phyloP scores from a whole-genome alignment of 345 rosid genomes.

The Arabidopsis thaliana region DNA sequence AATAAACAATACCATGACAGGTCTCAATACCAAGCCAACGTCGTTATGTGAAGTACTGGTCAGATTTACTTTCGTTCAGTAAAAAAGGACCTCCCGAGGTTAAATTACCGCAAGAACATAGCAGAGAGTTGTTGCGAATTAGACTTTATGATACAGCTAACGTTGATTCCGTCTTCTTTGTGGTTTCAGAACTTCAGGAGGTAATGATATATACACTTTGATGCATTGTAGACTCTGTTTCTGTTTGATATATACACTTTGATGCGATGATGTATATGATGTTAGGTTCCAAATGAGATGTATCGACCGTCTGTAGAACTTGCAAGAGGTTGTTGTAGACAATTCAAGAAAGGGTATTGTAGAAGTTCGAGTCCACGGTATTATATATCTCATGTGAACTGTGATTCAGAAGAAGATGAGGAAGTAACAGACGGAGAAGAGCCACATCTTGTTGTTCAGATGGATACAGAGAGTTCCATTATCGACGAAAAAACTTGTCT shows the following conservation, averaged over 20 bases:
- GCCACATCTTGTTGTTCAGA: conserved; percentile 72
- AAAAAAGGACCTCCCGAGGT: conserved; percentile 58
- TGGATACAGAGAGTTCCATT: conserved; percentile 92
- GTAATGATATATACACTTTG: conserved; percentile 42
- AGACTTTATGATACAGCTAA: conserved; percentile 80
- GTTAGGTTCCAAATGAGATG: conserved; percentile 66
- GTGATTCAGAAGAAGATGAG: conserved; percentile 49
- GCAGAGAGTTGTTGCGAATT: conserved; percentile 75
- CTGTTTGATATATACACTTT: neutral
- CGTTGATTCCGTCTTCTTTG: conserved; percentile 75
- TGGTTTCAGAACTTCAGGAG: conserved; percentile 84
- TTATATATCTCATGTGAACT: conserved; percentile 60
- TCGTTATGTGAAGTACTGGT: conserved; percentile 89
- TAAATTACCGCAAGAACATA: conserved; percentile 60
- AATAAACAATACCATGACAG: conserved; percentile 43
- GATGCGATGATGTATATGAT: neutral
- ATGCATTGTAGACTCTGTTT: neutral
- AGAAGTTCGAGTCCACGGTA: conserved; percentile 63
- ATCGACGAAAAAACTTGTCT: conserved; percentile 85
- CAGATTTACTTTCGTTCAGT: conserved; percentile 52
- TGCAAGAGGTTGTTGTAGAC: conserved; percentile 70
- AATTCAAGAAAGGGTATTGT: conserved; percentile 64
- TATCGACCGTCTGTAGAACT: conserved; percentile 76
- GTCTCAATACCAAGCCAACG: conserved; percentile 98
- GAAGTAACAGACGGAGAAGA: conserved; percentile 46